phyloP scores from a whole-genome alignment of 331 rosid genomes.

The Quercus tomentella region DNA sequence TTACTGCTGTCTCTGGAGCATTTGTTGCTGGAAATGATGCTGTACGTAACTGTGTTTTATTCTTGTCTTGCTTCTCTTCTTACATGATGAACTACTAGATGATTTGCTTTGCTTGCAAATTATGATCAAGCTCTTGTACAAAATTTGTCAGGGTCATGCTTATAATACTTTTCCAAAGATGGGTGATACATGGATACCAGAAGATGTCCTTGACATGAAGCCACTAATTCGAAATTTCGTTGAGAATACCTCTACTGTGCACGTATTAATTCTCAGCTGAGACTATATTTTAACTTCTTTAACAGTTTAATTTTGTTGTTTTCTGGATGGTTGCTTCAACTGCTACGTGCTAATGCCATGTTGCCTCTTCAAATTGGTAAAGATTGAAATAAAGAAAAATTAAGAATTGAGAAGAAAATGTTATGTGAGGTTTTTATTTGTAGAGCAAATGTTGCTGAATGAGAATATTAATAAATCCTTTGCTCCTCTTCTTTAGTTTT shows the following conservation, averaged over 20 bases:
- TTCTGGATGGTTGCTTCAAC: neutral
- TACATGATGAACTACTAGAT: neutral
- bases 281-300: neutral
- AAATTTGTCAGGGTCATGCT: slow-evolving; percentile 68
- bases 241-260: slow-evolving; percentile 84
- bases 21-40: slow-evolving; percentile 96
- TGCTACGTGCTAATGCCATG: neutral
- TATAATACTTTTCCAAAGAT: slow-evolving; percentile 85
- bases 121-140: slow-evolving; percentile 17
- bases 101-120: neutral
- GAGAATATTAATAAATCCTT: neutral
- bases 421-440: neutral
- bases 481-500: neutral
- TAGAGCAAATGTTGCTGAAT: neutral
- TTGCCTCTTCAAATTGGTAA: neutral
- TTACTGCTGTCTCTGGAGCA: slow-evolving; percentile 88
- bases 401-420: neutral
- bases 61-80: slow-evolving; percentile 7
- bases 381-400: neutral
- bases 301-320: slow-evolving; percentile 4
- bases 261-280: slow-evolving; percentile 38
- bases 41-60: slow-evolving; percentile 37
- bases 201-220: slow-evolving; percentile 62
- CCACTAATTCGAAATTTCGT: slow-evolving; percentile 72
- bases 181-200: slow-evolving; percentile 84